phyloP scores from a whole-genome alignment of 345 rosid genomes.

The Gossypium turneri region DNA sequence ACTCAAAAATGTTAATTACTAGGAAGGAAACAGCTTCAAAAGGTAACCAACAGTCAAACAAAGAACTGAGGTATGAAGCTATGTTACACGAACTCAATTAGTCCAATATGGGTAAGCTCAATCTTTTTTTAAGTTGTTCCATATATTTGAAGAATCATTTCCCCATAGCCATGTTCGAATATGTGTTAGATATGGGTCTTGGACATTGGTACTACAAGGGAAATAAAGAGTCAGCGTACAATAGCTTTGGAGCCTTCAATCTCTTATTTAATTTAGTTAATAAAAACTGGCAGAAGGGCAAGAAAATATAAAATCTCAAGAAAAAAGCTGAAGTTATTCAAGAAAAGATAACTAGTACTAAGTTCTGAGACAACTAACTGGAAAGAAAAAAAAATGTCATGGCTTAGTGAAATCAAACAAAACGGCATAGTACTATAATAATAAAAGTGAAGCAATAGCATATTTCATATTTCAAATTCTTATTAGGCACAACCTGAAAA shows the following conservation, averaged over 20 bases:
- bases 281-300: background rate
- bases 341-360: background rate
- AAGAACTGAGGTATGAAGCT: background rate
- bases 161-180: background rate
- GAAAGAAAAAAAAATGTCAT: background rate
- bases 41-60: background rate
- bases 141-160: no score
- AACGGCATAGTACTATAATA: background rate
- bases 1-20: background rate
- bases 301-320: slow-evolving; percentile 1
- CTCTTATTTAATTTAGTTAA: background rate
- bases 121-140: background rate
- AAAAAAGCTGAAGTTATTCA: background rate
- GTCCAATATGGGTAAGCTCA: background rate
- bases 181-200: background rate
- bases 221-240: background rate
- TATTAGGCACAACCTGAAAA: background rate
- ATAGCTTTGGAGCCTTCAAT: background rate
- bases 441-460: background rate
- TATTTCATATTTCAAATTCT: background rate
- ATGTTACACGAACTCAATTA: background rate
- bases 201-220: background rate
- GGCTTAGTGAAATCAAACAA: background rate
- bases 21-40: background rate
- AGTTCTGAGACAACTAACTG: background rate